Evolutionary conservation across 1,284 basidiomycete species (phyloP), one percentile per base, ranked within the genome.

Genomic region (Cronartium ribicola): DNA sequence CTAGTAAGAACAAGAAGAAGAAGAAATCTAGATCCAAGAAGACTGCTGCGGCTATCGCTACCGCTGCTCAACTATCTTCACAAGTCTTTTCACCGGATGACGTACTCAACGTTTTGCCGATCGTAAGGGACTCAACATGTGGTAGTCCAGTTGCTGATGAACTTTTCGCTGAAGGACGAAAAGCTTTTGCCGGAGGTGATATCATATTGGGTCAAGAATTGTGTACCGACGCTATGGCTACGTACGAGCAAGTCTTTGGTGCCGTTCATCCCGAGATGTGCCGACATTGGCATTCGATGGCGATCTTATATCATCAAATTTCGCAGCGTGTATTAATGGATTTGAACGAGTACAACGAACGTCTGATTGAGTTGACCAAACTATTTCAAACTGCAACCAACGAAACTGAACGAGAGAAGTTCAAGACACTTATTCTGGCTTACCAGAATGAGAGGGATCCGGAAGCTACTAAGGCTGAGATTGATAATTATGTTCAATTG

Each of bases 211-310:
- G 85, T 36, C 81, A 85, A 59, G 85, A 85, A 76, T 81, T 86
- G 76, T 81, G 85, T 79, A 82, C 84, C 61, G 85, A 86, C 76
- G 84, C 83, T 55, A 81, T 86, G 74, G 83, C 83, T 77, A 82
- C 85, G 75, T 85, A 84, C 81, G 85, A 87, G 81, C 84, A 84
- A 77, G 84, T 86, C 63, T 85, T 85, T 79, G 85, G 85, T 3
- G 80, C 85, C 22, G 83, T 86, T 29, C 86, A 87, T 80, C 84
- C 85, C 40, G 85, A 86, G 78, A 84, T 85, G 64, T 84, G 84
- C 0, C 80, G 82, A 73, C 77, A 79, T 75, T 75, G 55, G 48
- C 76, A 78, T 57, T 74, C 78, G 2, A 66, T 76, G 61, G 75
- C 75, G 29, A 48, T 77, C 14, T 48, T 77, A 10, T 78, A 78